Evolutionary conservation across 305 asterid genomes (phyloP), one percentile per base, ranked within the genome.

Genomic region (Plantago coronopus): DNA sequence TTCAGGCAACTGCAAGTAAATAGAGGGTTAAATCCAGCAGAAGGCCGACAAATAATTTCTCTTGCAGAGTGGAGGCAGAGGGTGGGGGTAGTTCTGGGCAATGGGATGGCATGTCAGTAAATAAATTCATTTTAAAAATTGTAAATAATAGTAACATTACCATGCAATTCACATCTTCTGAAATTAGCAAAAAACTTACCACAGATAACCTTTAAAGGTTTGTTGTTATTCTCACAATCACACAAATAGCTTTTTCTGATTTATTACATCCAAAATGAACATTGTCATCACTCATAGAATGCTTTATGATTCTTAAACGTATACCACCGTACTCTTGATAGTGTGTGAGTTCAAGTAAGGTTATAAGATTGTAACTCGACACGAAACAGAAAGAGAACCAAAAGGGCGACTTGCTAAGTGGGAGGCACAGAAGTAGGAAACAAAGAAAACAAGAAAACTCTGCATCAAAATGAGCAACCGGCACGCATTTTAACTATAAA

Each of bases 1-100:
- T 76, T 81, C 95, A 34, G 89, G 96, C 95, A 91, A 93, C 97
- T 93, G 89, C 80, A 77, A 61, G 67, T 16, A 67, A 43, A 47
- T 54, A 51, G 68, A 71, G 23, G 42, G 57, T 65, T 56, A 31
- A 19, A 21, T 7, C 6, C 10, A 18, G 42, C 3, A 57, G 45
- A 48, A 22, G 22, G 44, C 5, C 38, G 7, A 31, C 38, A 31
- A 31, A 9, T 31, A 31, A 31, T 3, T 3, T 7, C 1, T n/a
- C n/a, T n/a, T n/a, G n/a, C n/a, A n/a, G n/a, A n/a, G n/a, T n/a
- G n/a, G n/a, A n/a, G n/a, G n/a, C n/a, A n/a, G n/a, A n/a, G n/a
- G n/a, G n/a, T n/a, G n/a, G n/a, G n/a, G n/a, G n/a, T n/a, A n/a
- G n/a, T n/a, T n/a, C n/a, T n/a, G n/a, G n/a, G n/a, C n/a, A n/a